Conservation (phyloP, 2,329 filamentous ascomycete species). For the Botrytis medusae region DNA sequence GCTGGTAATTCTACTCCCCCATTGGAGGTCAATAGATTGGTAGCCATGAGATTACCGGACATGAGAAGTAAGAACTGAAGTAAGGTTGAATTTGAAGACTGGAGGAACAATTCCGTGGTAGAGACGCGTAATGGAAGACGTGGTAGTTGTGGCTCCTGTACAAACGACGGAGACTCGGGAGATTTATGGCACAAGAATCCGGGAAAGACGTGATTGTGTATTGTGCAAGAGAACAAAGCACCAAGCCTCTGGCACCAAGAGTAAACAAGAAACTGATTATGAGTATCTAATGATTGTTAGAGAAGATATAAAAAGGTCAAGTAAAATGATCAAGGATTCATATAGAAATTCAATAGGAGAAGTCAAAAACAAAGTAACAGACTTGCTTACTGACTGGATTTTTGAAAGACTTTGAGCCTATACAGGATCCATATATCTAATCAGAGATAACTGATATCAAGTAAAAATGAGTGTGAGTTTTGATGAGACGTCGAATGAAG, state of each 20-base stretch:
- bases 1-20: conserved; percentile 1
- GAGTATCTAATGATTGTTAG: background rate
- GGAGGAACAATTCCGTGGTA: background rate
- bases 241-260: background rate
- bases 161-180: background rate
- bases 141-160: background rate
- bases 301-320: background rate
- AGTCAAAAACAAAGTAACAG: background rate
- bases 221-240: background rate
- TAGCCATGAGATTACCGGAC: background rate
- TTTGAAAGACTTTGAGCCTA: background rate
- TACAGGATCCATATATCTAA: background rate
- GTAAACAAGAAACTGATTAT: background rate
- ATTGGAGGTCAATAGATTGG: conserved; percentile 9
- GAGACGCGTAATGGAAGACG: background rate
- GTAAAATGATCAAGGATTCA: background rate
- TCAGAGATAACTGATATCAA: background rate
- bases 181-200: background rate
- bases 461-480: background rate
- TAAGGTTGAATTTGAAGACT: background rate
- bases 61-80: background rate
- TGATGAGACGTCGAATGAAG: background rate
- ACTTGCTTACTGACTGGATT: background rate
- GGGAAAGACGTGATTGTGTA: background rate
- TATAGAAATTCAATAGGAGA: background rate